Evolutionary conservation across 176 grass and related monocot species (phyloP).

Genomic region (Luzula sylvatica): DNA sequence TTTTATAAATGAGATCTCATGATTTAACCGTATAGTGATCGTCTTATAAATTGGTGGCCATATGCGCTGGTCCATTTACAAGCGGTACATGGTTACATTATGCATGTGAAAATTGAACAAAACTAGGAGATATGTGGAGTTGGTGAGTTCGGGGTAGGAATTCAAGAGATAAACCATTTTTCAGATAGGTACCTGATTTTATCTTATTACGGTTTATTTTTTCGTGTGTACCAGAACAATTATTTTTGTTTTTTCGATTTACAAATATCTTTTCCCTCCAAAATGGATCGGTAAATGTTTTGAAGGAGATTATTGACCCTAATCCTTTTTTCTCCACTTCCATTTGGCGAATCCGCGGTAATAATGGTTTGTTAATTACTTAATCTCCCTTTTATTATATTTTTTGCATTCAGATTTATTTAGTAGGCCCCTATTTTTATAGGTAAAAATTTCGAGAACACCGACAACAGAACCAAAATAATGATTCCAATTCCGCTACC

Average conservation of each 20-base stretch:
- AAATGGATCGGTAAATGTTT: constrained; percentile 37
- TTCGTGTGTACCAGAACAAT: too few species aligned
- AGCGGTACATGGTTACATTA: constrained; percentile 18
- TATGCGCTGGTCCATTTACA: background rate
- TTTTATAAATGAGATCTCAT: too few species aligned
- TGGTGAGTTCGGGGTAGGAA: constrained; percentile 11
- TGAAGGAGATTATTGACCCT: constrained; percentile 36
- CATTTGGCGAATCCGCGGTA: constrained; percentile 70
- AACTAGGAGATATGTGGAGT: constrained; percentile 15
- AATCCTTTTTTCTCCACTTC: constrained; percentile 72
- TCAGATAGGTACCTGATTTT: constrained; percentile 10
- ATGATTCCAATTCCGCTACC: constrained; percentile 24
- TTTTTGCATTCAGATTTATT: constrained; percentile 20
- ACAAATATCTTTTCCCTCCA: constrained; percentile 62
- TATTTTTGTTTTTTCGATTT: background rate
- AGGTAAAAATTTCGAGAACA: too few species aligned
- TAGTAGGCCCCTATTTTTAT: too few species aligned
- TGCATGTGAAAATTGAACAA: constrained; percentile 21
- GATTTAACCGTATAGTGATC: too few species aligned
- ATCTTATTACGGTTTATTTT: background rate
- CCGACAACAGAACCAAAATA: constrained; percentile 11
- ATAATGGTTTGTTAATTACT: constrained; percentile 10
- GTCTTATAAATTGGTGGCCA: background rate
- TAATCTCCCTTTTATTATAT: constrained; percentile 4
- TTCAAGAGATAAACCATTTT: constrained; percentile 1